Evolutionary conservation across 2,329 filamentous ascomycete species (phyloP).

Genomic region (Blastomyces percursus): DNA sequence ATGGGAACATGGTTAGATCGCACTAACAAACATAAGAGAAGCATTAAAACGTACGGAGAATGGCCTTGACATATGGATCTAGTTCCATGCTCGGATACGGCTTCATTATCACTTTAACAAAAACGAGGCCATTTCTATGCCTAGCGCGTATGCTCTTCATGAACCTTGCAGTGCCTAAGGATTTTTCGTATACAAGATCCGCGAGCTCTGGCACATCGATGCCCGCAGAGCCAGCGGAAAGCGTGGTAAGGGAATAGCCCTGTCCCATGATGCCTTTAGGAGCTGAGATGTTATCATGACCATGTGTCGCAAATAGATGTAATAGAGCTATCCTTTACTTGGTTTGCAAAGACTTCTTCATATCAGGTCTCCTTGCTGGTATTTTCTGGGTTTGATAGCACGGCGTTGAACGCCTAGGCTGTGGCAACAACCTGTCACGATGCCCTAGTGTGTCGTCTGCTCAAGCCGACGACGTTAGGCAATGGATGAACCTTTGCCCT

Average conservation of each 20-base stretch:
- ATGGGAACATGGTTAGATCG: slow-evolving; percentile 14
- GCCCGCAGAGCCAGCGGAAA: slow-evolving; percentile 80
- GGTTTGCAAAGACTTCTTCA: neutral
- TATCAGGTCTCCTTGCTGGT: neutral
- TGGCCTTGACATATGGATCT: slow-evolving; percentile 63
- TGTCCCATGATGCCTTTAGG: slow-evolving; percentile 62
- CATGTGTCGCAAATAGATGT: neutral
- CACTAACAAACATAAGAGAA: neutral
- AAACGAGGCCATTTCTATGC: slow-evolving; percentile 78
- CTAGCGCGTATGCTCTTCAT: slow-evolving; percentile 93
- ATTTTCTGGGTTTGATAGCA: neutral
- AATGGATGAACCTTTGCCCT: neutral
- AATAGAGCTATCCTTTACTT: neutral
- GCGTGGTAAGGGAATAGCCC: slow-evolving; percentile 85
- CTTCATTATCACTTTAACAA: slow-evolving; percentile 93
- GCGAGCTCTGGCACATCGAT: slow-evolving; percentile 89
- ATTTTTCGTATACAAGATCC: slow-evolving; percentile 84
- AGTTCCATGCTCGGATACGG: slow-evolving; percentile 74
- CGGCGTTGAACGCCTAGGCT: neutral
- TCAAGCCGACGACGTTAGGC: neutral
- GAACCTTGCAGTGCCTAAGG: slow-evolving; percentile 81
- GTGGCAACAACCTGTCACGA: neutral
- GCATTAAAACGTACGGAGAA: slow-evolving; percentile 51
- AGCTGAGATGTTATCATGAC: neutral
- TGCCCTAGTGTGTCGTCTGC: neutral